Evolutionary conservation across 257 asterid genomes (phyloP), one percentile per base, ranked within the genome.

Genomic region (Ajuga chamaepitys): DNA sequence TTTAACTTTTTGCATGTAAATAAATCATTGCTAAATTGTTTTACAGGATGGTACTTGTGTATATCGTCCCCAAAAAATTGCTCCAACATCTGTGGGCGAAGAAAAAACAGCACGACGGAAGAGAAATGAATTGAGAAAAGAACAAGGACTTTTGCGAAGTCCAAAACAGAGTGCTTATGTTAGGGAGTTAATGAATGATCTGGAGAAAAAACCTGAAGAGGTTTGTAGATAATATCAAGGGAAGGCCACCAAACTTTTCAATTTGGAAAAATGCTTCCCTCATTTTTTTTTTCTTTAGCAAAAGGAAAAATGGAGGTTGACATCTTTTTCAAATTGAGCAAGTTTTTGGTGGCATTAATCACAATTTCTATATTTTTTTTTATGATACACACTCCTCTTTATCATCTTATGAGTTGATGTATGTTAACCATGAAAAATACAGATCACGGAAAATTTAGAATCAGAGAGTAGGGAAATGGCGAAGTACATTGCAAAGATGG

Each of bases 141-240:
- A 89, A 38, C 38, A 74, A 40, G 80, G 76, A 67, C 54, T 40
- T 52, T 18, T 77, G 45, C 80, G 90, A 22, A 70, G 66, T 69
- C 77, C 92, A 14, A 81, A 72, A 24, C 83, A 75, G 68, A 86
- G 87, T 66, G 76, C 69, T 58, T 87, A 77, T 76, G 67, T 89
- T 67, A 78, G 81, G 72, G 91, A 84, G 21, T 69, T 93, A 55
- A 66, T 89, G 75, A 53, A 89, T 80, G 90, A 89, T 44, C 60
- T 81, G 17, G 91, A 89, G 78, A 97, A 90, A 66, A 93, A 71
- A 70, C 99, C 99, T 9, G 92, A 87, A 76, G 99, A 93, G 82
- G 97, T 87, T 65, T 60, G 76, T 79, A 16, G 68, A 24, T 70
- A 12, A 4, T 30, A 8, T n/a, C 7, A 30, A 30, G 37, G 37